Percentiles rank a stretch among this genome's conserved stretches.
Conservation (phyloP, 2,329 filamentous ascomycete genomes). For the Stylonectria norvegica region DNA sequence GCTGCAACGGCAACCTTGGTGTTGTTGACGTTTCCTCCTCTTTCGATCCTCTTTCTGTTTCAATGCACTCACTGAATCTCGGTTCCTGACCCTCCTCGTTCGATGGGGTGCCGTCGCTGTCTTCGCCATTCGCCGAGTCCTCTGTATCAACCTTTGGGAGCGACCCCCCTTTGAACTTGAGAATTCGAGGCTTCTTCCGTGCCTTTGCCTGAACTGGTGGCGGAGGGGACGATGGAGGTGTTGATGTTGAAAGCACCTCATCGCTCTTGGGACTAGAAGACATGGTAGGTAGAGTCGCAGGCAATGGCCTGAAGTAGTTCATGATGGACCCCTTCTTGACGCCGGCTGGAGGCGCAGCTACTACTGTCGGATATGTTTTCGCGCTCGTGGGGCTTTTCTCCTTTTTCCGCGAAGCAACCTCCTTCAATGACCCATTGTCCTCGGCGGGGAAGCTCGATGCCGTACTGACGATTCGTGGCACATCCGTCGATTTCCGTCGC, state of each 20-base stretch:
- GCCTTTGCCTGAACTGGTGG: conserved; percentile 3
- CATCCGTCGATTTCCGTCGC: conserved; percentile 10
- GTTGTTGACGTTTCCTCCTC: background rate
- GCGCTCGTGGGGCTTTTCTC: background rate
- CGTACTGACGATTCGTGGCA: background rate
- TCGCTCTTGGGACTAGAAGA: conserved; percentile 15
- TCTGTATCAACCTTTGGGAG: conserved; percentile 11
- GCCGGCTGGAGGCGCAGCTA: background rate
- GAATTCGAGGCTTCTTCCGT: conserved; percentile 26
- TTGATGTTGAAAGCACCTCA: conserved; percentile 13
- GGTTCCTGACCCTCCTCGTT: background rate
- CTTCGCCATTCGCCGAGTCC: conserved; percentile 1
- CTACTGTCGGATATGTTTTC: too few species aligned
- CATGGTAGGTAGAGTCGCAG: conserved; percentile 6
- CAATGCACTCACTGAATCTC: too few species aligned
- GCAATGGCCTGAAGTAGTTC: conserved; percentile 39
- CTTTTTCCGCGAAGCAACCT: background rate
- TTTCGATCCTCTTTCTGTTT: background rate
- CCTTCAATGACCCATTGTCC: background rate
- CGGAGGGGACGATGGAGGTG: conserved; percentile 22
- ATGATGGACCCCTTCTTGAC: conserved; percentile 37
- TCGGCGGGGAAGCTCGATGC: background rate
- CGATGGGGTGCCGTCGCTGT: background rate
- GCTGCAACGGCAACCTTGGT: background rate
- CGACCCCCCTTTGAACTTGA: conserved; percentile 27